These are phyloP conservation scores for Tolypocladium guangdongense DNA, from an alignment of 2,329 filamentous ascomycete species.

Conservation along the genomic window DNA sequence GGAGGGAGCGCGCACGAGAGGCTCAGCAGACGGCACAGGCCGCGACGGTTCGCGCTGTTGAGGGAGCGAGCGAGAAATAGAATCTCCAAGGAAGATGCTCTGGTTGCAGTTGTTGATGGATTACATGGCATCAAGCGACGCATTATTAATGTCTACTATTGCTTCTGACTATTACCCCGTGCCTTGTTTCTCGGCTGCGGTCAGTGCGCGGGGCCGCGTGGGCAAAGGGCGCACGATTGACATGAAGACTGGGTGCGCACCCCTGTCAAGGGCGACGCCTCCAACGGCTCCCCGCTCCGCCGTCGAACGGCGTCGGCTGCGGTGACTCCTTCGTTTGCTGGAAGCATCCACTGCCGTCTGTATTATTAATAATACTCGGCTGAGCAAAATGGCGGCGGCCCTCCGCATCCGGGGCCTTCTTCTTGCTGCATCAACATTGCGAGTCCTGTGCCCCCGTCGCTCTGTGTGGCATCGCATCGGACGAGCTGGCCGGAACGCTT, in stretches of 20 bases:
- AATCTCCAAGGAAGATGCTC: too few species aligned
- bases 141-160: too few species aligned
- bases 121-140: too few species aligned
- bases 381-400: slow-evolving; percentile 2
- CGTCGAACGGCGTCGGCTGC: not conserved
- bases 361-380: too few species aligned
- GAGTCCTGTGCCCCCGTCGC: not conserved
- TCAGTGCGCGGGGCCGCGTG: too few species aligned
- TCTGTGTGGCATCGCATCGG: not conserved
- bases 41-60: too few species aligned
- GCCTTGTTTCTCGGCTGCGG: too few species aligned
- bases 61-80: too few species aligned
- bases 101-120: too few species aligned
- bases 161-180: too few species aligned
- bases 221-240: slow-evolving; percentile 28
- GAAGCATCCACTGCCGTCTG: not conserved
- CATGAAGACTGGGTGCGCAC: slow-evolving; percentile 9
- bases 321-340: not conserved
- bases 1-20: too few species aligned
- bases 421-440: not conserved
- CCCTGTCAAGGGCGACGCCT: not conserved
- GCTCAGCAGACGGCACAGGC: too few species aligned
- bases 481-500: not conserved
- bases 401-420: not conserved
- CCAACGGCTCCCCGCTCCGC: not conserved